These are phyloP conservation scores for Cephaloascus fragrans DNA, from an alignment of 805 yeast genomes.

Conservation along the genomic window DNA sequence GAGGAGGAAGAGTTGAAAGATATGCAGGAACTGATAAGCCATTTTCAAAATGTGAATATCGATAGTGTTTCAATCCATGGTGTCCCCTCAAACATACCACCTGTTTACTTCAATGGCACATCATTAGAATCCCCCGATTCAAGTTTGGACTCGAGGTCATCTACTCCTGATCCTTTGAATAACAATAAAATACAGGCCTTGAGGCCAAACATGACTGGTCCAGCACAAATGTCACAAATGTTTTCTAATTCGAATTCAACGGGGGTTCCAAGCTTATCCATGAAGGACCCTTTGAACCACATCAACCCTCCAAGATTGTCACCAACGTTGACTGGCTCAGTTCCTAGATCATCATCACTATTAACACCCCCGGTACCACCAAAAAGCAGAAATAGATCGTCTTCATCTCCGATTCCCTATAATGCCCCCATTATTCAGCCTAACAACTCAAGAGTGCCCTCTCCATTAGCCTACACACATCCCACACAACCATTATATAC, in stretches of 20 bases:
- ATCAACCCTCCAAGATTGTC: slow-evolving; percentile 8
- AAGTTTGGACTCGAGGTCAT: slow-evolving; percentile 3
- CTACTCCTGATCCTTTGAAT: slow-evolving; percentile 5
- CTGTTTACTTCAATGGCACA: slow-evolving; percentile 16
- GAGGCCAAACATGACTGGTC: slow-evolving; percentile 37
- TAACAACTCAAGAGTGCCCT: slow-evolving; percentile 7
- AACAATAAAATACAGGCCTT: slow-evolving; percentile 9
- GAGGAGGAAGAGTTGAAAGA: slow-evolving; percentile 66
- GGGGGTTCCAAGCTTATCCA: neutral
- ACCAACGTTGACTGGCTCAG: slow-evolving; percentile 20
- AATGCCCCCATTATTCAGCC: neutral
- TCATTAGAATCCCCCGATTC: neutral
- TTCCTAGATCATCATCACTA: slow-evolving; percentile 6
- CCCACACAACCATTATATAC: slow-evolving; percentile 3
- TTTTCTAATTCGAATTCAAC: slow-evolving; percentile 9
- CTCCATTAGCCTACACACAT: slow-evolving; percentile 7
- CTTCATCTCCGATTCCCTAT: slow-evolving; percentile 15
- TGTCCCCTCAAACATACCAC: slow-evolving; percentile 46
- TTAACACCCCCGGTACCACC: slow-evolving; percentile 21
- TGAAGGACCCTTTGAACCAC: slow-evolving; percentile 1
- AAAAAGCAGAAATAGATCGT: slow-evolving; percentile 23
- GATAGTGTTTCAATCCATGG: slow-evolving; percentile 72
- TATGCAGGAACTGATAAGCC: slow-evolving; percentile 65
- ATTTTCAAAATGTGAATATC: slow-evolving; percentile 68
- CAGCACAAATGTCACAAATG: slow-evolving; percentile 28